Percentiles rank a stretch among this genome's conserved stretches.
phyloP scores from a whole-genome alignment of 176 grass and related monocot genomes.

The Aegilops bicornis region DNA sequence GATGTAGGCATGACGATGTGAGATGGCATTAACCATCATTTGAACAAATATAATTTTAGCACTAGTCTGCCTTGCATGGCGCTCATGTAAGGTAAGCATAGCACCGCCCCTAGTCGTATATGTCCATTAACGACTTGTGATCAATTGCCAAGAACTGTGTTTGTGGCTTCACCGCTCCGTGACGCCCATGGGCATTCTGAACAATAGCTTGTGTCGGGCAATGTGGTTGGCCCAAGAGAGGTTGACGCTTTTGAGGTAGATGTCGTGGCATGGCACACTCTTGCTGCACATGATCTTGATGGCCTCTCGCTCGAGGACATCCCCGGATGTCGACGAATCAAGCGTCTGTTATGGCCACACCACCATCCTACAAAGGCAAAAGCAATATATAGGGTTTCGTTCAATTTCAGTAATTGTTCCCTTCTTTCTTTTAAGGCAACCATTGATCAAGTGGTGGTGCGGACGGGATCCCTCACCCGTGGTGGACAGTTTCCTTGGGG shows the following conservation, averaged over 20 bases:
- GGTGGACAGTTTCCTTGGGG: constrained; percentile 11
- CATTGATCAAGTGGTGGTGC: no score
- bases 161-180: constrained; percentile 31
- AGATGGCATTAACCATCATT: no score
- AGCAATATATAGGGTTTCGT: not conserved
- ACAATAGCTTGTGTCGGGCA: not conserved
- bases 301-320: constrained; percentile 31
- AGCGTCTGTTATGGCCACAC: constrained; percentile 47
- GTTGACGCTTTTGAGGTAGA: constrained; percentile 35
- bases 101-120: not conserved
- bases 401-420: not conserved
- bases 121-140: no score
- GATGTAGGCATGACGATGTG: no score
- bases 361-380: constrained; percentile 30
- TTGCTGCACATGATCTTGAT: constrained; percentile 54
- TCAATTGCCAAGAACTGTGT: not conserved
- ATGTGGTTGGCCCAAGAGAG: constrained; percentile 22
- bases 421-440: no score
- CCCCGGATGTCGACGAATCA: constrained; percentile 44
- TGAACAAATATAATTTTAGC: not conserved
- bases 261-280: constrained; percentile 29
- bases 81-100: not conserved
- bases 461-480: not conserved
- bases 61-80: not conserved
- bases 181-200: constrained; percentile 45